Evolutionary conservation across 768 basidiomycete genomes (phyloP).

Genomic region (Lentinus brumalis): DNA sequence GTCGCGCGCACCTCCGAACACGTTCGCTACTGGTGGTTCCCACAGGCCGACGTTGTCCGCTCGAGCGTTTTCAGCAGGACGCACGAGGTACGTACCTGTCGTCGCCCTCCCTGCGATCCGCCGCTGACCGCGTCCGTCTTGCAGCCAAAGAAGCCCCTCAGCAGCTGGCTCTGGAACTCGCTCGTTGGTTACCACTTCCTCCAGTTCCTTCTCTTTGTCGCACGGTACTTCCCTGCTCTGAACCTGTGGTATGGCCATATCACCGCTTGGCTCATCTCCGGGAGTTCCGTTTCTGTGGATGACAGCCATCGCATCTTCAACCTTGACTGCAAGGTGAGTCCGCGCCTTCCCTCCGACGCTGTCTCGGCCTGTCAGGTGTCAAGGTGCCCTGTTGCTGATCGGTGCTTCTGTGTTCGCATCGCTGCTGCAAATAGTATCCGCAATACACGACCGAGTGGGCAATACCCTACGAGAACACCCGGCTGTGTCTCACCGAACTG

Average conservation of each 20-base stretch:
- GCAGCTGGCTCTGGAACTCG: conserved; percentile 68
- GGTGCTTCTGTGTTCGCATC: background rate
- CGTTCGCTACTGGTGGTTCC: conserved; percentile 96
- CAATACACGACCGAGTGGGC: conserved; percentile 98
- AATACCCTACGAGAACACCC: conserved; percentile 70
- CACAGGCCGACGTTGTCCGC: conserved; percentile 70
- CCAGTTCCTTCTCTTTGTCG: conserved; percentile 81
- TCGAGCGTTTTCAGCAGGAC: conserved; percentile 78
- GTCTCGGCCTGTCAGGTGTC: background rate
- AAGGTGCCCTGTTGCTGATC: background rate
- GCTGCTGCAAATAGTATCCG: conserved; percentile 57
- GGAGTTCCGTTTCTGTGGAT: conserved; percentile 63
- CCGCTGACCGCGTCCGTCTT: background rate
- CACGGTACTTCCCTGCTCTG: conserved; percentile 60
- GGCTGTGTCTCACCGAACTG: conserved; percentile 70
- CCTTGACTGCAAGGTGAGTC: conserved; percentile 84
- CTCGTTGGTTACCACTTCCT: conserved; percentile 80
- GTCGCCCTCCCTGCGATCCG: conserved; percentile 8
- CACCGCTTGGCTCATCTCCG: conserved; percentile 66
- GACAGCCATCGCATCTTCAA: conserved; percentile 87
- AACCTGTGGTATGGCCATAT: conserved; percentile 67
- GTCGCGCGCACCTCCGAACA: conserved; percentile 74
- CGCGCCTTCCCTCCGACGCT: conserved; percentile 2
- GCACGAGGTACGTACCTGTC: conserved; percentile 56
- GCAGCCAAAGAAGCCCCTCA: conserved; percentile 56